These are phyloP conservation scores for Typha latifolia DNA, from an alignment of 176 grass and related monocot species.

Conservation along the genomic window DNA sequence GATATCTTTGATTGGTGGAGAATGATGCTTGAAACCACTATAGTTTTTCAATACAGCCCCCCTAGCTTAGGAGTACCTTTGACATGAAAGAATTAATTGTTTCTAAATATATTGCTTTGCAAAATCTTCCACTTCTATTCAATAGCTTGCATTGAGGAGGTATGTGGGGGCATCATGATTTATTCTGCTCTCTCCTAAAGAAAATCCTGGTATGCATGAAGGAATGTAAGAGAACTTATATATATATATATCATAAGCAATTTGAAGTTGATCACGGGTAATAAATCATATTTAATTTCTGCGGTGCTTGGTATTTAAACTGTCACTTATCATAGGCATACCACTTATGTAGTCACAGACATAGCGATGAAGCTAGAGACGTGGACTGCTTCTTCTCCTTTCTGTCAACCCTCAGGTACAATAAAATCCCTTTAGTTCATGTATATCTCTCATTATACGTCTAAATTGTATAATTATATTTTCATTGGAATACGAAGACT, in stretches of 20 bases:
- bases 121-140: background rate
- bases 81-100: background rate
- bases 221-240: too few species aligned
- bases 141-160: background rate
- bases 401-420: background rate
- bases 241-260: too few species aligned
- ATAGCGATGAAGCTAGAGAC: background rate
- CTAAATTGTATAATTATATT: background rate
- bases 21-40: constrained; percentile 2
- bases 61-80: background rate
- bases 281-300: too few species aligned
- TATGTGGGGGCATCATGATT: too few species aligned
- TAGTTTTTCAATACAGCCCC: background rate
- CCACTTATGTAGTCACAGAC: too few species aligned
- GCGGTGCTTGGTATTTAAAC: too few species aligned
- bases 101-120: constrained; percentile 1
- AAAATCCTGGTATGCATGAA: too few species aligned
- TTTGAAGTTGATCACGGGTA: too few species aligned
- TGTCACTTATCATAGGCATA: too few species aligned
- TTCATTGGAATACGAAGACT: background rate
- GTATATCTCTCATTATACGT: background rate
- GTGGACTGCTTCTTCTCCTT: background rate
- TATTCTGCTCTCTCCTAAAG: too few species aligned
- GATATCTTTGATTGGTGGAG: constrained; percentile 1
- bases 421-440: background rate